Base-by-base conservation (phyloP, 495 filamentous ascomycete genomes). In the Hypoxylon subgilvum region DNA sequence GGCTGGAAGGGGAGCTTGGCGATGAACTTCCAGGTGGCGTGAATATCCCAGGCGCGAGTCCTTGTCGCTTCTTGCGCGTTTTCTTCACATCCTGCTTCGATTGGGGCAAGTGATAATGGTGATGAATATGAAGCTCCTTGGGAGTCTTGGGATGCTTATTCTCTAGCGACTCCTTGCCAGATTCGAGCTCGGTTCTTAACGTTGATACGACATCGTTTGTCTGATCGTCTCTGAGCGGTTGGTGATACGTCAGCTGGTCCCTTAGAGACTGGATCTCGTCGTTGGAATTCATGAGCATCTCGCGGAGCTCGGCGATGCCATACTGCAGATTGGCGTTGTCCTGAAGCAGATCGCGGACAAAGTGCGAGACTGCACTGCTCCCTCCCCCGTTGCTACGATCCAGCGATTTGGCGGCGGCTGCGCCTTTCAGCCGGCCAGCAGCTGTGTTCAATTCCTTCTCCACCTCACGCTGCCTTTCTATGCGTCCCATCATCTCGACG, bases 271-370 rank as follows among this genome's bases (percentile, higher is more conserved):
- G 88, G 6, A 97, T 91, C 69, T 97, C 93, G 65, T 96, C 87
- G 67, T 97, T 95, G n/a, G 92, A 95, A 64, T 82, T 91, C 57
- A 89, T 82, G 19, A 98, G 79, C 88, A 97, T 87, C 69, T 96
- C 92, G 13, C 93, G 81, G 27, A 98, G 75, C 71, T 98, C 93
- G 49, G 90, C 83, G 41, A 96, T 92, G 9, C 89, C 91, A 47
- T 91, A 80, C 67, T 97, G 93, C 41, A 98, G 76, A 61, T 91
- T 95, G 10, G 90, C 90, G 67, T 98, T 98, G 68, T 98, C 93
- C 66, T 95, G 89, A 28, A 98, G 73, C 38, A 98, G 92, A 64
- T 97, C 93, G 67, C 91, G 91, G 49, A 98, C 93, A 55, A 98
- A 97, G 64, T 91, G 88, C 27, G 89, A 92, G 6, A 97, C 88